Conservation (phyloP, 1,284 basidiomycete species). For the Cutaneotrichosporon curvatum region DNA sequence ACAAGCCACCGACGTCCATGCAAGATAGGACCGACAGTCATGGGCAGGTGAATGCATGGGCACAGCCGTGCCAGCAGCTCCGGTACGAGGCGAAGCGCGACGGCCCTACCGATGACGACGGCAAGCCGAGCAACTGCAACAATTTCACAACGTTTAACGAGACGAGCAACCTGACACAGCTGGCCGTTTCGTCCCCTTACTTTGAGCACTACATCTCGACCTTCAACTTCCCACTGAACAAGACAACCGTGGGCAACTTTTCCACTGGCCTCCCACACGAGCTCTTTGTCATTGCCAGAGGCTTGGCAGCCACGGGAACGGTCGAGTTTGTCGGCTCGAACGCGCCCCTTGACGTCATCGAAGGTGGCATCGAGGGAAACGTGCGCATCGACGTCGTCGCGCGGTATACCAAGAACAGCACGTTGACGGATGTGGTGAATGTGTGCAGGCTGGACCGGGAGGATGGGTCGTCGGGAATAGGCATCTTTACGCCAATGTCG, state of each 20-base stretch:
- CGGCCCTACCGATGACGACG: constrained; percentile 33
- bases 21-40: background rate
- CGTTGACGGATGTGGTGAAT: constrained; percentile 22
- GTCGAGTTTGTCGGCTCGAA: constrained; percentile 41
- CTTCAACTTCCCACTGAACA: constrained; percentile 26
- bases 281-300: constrained; percentile 34
- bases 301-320: constrained; percentile 38
- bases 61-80: constrained; percentile 21
- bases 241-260: constrained; percentile 1
- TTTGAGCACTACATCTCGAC: constrained; percentile 19
- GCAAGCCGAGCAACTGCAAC: constrained; percentile 33
- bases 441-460: constrained; percentile 34
- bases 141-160: constrained; percentile 26
- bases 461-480: constrained; percentile 34
- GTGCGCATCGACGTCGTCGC: constrained; percentile 41
- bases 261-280: background rate
- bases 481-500: constrained; percentile 37
- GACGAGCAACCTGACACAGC: constrained; percentile 18
- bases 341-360: constrained; percentile 22
- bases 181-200: constrained; percentile 9
- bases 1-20: constrained; percentile 3
- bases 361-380: constrained; percentile 27
- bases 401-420: constrained; percentile 23
- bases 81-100: constrained; percentile 33
- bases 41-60: background rate